Conservation (phyloP, 371 early-diverging fungal species). For the Thermomucor indicae-seudaticae region DNA sequence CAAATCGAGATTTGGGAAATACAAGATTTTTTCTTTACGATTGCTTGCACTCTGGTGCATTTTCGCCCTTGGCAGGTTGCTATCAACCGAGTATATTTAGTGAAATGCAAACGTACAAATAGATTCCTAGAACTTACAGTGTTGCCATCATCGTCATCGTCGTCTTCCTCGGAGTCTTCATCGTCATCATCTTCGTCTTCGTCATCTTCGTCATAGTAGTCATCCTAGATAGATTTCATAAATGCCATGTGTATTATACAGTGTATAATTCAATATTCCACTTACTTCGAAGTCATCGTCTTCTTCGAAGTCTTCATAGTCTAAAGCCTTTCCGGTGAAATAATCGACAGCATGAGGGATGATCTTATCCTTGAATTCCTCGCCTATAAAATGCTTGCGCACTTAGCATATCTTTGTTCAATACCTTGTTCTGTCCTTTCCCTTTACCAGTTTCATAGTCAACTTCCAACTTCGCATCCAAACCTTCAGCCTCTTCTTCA, state of each 20-base stretch:
- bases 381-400: constrained; percentile 26
- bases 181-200: background rate
- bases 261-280: background rate
- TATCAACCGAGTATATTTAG: background rate
- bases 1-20: too few species aligned
- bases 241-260: background rate
- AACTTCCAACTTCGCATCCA: constrained; percentile 80
- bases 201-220: background rate
- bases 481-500: constrained; percentile 72
- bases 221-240: background rate
- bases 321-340: constrained; percentile 96
- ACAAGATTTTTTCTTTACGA: background rate
- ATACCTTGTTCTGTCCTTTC: background rate
- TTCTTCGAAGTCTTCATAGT: constrained; percentile 67
- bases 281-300: constrained; percentile 66
- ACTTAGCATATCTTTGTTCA: too few species aligned
- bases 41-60: constrained; percentile 1
- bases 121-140: background rate
- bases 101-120: too few species aligned
- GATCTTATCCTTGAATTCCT: constrained; percentile 93
- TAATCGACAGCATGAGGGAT: constrained; percentile 95
- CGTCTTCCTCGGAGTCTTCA: background rate
- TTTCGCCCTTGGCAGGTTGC: background rate
- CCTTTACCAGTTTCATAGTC: constrained; percentile 72
- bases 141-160: background rate